Evolutionary conservation across 2,329 filamentous ascomycete genomes (phyloP).

Genomic region (Fusarium caatingaense): DNA sequence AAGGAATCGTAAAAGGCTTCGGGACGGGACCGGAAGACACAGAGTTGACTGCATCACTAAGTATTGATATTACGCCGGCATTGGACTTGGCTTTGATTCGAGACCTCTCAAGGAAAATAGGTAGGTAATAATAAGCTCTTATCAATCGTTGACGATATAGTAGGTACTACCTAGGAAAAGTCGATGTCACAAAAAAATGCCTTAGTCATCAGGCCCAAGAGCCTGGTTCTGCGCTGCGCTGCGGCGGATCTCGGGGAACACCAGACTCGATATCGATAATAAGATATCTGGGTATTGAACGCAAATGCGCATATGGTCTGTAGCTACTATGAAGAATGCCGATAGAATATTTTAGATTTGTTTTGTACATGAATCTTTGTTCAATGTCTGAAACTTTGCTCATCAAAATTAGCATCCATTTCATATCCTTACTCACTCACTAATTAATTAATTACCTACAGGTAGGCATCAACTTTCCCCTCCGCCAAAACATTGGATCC

Average conservation of each 20-base stretch:
- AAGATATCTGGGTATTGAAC: neutral
- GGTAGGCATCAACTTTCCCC: conserved; percentile 1
- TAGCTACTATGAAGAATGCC: neutral
- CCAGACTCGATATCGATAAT: neutral
- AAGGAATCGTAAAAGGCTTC: conserved; percentile 76
- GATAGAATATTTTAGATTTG: neutral
- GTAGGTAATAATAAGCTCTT: conserved; percentile 4
- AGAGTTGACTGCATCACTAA: conserved; percentile 59
- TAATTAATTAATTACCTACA: no score
- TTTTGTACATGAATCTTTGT: neutral
- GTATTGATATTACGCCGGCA: conserved; percentile 28
- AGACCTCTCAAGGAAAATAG: conserved; percentile 5
- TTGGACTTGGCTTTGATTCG: conserved; percentile 25
- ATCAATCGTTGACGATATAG: conserved; percentile 31
- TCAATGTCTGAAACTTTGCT: neutral
- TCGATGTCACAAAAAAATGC: conserved; percentile 27
- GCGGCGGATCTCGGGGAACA: conserved; percentile 3
- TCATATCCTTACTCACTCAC: neutral
- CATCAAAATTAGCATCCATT: neutral
- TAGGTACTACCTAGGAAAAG: conserved; percentile 21
- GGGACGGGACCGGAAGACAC: conserved; percentile 62
- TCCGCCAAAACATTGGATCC: neutral
- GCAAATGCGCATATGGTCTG: neutral
- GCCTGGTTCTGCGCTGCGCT: conserved; percentile 20
- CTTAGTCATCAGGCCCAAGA: conserved; percentile 35